Evolutionary conservation across 2,329 filamentous ascomycete species (phyloP).

Genomic region (Cladobotryum protrusum): DNA sequence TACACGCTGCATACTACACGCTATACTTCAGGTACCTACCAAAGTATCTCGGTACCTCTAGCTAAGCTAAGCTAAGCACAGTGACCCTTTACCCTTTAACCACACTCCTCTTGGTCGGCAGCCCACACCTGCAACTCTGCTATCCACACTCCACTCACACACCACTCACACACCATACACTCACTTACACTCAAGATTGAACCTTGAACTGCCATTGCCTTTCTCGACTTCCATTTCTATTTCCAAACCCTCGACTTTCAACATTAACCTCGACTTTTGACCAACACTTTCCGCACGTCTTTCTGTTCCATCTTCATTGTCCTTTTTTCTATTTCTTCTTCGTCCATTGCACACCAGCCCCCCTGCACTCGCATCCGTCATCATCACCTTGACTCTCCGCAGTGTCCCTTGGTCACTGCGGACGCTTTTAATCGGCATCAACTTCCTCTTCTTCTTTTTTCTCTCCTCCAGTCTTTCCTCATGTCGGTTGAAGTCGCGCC

Average conservation of each 20-base stretch:
- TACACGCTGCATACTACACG: no score
- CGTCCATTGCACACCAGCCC: neutral
- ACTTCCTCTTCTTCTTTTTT: neutral
- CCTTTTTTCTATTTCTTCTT: neutral
- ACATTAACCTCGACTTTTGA: neutral
- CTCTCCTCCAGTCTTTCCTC: conserved; percentile 9
- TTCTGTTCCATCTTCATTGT: neutral
- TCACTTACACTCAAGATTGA: conserved; percentile 5
- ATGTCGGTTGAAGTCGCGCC: conserved; percentile 25
- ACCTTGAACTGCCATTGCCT: conserved; percentile 3
- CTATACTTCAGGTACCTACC: no score
- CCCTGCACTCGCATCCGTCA: neutral
- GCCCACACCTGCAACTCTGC: conserved; percentile 7
- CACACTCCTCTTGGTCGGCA: neutral
- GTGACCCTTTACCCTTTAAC: no score
- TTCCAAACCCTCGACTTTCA: neutral
- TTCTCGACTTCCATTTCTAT: neutral
- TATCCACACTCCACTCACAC: no score
- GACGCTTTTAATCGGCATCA: neutral
- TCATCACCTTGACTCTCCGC: neutral
- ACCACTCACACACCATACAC: conserved; percentile 3
- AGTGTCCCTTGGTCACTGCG: conserved; percentile 12
- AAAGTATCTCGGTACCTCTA: neutral
- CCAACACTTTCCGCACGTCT: conserved; percentile 6
- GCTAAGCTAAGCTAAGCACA: no score